Evolutionary conservation across 257 asterid genomes (phyloP), one percentile per base, ranked within the genome.

Genomic region (Mentha longifolia): DNA sequence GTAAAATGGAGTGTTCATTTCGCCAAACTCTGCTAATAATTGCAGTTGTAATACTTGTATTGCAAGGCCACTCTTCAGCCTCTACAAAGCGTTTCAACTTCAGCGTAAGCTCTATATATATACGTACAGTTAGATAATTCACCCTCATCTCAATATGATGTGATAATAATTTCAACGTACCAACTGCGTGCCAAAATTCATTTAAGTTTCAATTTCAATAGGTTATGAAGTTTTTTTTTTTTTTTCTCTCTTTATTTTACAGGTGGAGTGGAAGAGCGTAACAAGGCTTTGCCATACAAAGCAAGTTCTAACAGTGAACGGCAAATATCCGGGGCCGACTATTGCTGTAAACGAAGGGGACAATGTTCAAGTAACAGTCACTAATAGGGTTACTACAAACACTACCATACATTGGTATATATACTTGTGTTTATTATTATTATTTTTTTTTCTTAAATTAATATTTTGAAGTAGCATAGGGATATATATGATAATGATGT

Each of bases 321-420:
- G 88, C 1, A 58, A 77, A 72, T 87, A 75, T 76, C 93, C 88
- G 12, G 93, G 90, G 37, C 93, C 93, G 9, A 79, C 80, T 39
- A 85, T 87, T 67, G 52, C 67, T 11, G 83, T 85, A 45, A 78
- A 85, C 52, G 93, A 87, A 83, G 90, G 93, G 25, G 90, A 87
- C 65, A 74, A 79, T 17, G 90, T 83, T 13, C 84, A 77, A 68
- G 62, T 87, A 10, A 77, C 75, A 66, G 90, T 87, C 45, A 81
- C 82, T 5, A 87, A 87, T 73, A 33, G 6, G 7, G 88, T 75
- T 56, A 78, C 82, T 0, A 58, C 71, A 39, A 87, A 87, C 76
- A 85, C 93, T 57, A 87, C 69, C 52, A 64, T 64, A 17, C 69
- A 64, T 25, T 64, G 69, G 69, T 63, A 33, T 35, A 33, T 35